These are phyloP conservation scores for Gamsiella multidivaricata DNA, from an alignment of 192 early-diverging fungal genomes.

Conservation along the genomic window DNA sequence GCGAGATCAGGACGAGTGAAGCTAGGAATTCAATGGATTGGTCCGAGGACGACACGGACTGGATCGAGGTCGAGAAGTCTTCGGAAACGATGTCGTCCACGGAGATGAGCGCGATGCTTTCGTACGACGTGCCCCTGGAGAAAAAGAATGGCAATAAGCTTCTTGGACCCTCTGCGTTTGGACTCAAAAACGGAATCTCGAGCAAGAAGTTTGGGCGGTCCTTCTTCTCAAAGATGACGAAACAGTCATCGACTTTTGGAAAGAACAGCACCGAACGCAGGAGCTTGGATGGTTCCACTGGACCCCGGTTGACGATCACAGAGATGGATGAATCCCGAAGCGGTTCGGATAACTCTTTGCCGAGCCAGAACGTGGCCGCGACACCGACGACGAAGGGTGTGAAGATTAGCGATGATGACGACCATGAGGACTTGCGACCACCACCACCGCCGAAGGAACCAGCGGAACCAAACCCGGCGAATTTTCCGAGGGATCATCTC, in stretches of 20 bases:
- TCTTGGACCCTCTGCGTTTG: conserved; percentile 8
- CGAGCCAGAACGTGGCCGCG: not conserved
- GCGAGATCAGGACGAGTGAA: conserved; percentile 36
- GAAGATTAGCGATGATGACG: conserved; percentile 12
- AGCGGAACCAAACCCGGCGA: conserved; percentile 53
- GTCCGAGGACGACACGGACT: conserved; percentile 50
- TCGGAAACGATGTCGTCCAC: conserved; percentile 35
- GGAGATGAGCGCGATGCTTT: conserved; percentile 35
- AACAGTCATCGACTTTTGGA: conserved; percentile 22
- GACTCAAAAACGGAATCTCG: conserved; percentile 34
- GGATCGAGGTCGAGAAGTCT: conserved; percentile 43
- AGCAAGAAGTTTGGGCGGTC: conserved; percentile 29
- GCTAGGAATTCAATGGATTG: conserved; percentile 27
- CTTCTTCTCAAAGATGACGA: conserved; percentile 44
- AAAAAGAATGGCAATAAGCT: conserved; percentile 24
- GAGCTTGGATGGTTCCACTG: conserved; percentile 2
- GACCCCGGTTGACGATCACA: conserved; percentile 44
- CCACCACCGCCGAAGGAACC: conserved; percentile 46
- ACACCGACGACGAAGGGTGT: conserved; percentile 2
- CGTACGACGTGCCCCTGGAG: conserved; percentile 44
- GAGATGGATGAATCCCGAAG: conserved; percentile 36
- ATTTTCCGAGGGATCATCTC: conserved; percentile 67
- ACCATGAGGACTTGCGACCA: conserved; percentile 22
- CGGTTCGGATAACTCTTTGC: conserved; percentile 26
- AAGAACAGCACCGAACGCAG: conserved; percentile 28